Evolutionary conservation across 495 filamentous ascomycete genomes (phyloP).

Genomic region (Penicillium bovifimosum): DNA sequence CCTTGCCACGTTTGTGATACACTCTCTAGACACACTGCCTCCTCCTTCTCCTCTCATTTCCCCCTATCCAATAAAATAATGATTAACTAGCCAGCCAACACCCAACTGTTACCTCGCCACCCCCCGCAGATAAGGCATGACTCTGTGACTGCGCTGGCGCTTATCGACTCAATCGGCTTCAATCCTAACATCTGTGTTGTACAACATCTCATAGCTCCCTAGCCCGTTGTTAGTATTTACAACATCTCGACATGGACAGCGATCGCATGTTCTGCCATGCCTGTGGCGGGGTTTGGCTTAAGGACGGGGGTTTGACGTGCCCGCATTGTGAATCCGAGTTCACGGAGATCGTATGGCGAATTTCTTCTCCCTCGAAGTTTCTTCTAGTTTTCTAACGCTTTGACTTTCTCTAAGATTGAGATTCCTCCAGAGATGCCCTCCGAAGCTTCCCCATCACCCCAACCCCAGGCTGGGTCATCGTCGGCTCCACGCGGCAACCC

Average conservation of each 20-base stretch:
- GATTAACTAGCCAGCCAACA: neutral
- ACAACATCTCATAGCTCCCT: neutral
- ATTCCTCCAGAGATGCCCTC: constrained; percentile 30
- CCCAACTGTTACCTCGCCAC: neutral
- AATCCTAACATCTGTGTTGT: neutral
- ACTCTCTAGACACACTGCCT: neutral
- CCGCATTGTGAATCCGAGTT: constrained; percentile 74
- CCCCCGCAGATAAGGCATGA: constrained; percentile 5
- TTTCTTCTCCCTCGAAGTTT: constrained; percentile 15
- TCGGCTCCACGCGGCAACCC: constrained; percentile 18
- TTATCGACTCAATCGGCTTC: neutral
- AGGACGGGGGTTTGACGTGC: constrained; percentile 63
- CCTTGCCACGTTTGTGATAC: neutral
- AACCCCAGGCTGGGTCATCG: constrained; percentile 15
- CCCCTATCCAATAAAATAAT: neutral
- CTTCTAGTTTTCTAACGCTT: constrained; percentile 17
- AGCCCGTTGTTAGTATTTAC: neutral
- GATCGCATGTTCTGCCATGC: constrained; percentile 78
- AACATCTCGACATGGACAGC: constrained; percentile 14
- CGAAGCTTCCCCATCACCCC: constrained; percentile 14
- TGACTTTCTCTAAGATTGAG: constrained; percentile 24
- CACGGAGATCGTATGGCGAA: constrained; percentile 63
- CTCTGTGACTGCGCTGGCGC: constrained; percentile 3
- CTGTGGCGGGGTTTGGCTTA: constrained; percentile 75
- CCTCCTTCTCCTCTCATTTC: neutral